phyloP scores from a whole-genome alignment of 2,329 filamentous ascomycete genomes.

The Alternaria sp. region DNA sequence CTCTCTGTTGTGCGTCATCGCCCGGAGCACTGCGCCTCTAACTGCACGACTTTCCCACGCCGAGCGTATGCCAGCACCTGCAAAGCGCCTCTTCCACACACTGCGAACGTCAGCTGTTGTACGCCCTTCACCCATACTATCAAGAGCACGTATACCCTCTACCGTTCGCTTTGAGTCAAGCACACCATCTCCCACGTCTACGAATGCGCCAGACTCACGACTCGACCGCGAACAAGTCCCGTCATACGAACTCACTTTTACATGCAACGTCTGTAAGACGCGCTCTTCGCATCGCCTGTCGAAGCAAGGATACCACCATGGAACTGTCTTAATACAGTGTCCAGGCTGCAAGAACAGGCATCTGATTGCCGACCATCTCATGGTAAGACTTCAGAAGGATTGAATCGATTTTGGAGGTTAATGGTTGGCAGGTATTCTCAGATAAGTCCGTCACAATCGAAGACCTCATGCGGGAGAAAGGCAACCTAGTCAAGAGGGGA shows the following conservation, averaged over 20 bases:
- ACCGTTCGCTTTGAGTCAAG: conserved; percentile 40
- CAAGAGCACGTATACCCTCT: conserved; percentile 21
- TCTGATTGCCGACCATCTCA: conserved; percentile 89
- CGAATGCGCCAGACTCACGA: conserved; percentile 46
- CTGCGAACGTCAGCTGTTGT: conserved; percentile 39
- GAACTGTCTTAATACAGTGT: conserved; percentile 88
- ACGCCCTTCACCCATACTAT: conserved; percentile 29
- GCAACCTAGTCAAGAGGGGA: conserved; percentile 75
- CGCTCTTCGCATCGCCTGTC: conserved; percentile 86
- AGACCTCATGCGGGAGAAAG: conserved; percentile 78
- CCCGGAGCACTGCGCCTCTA: conserved; percentile 30
- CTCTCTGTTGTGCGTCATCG: conserved; percentile 37
- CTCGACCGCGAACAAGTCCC: conserved; percentile 60
- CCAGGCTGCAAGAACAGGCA: conserved; percentile 86
- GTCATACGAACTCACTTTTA: conserved; percentile 88
- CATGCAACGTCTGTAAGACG: conserved; percentile 82
- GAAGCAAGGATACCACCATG: conserved; percentile 94
- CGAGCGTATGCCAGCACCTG: conserved; percentile 37
- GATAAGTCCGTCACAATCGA: conserved; percentile 75
- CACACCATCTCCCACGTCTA: conserved; percentile 36
- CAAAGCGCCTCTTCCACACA: conserved; percentile 38
- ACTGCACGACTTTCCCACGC: conserved; percentile 22
- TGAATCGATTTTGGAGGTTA: neutral
- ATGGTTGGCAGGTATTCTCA: conserved; percentile 69
- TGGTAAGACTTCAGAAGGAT: conserved; percentile 51